Evolutionary conservation across 352 stramenopile genomes (phyloP).

Genomic region (Globisporangium iwayamae): DNA sequence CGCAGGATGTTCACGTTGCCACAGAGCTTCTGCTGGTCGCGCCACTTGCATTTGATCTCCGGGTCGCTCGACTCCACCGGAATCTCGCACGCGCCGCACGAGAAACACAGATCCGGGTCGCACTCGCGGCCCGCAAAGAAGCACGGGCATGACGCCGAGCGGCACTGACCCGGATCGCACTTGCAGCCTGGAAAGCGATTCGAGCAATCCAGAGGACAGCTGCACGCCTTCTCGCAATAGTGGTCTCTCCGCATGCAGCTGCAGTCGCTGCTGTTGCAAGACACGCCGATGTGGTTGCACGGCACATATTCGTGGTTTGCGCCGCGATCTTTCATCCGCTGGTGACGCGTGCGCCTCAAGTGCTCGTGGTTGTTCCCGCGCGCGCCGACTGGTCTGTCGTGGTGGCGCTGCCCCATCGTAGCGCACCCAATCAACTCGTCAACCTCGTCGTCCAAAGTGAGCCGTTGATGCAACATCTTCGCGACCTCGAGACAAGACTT

Average conservation of each 20-base stretch:
- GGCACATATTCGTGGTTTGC: conserved; percentile 73
- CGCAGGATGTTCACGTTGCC: conserved; percentile 70
- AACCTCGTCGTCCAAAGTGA: neutral
- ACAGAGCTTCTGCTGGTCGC: conserved; percentile 44
- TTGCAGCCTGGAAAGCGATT: conserved; percentile 77
- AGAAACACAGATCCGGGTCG: conserved; percentile 59
- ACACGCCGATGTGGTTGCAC: conserved; percentile 49
- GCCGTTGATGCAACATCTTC: conserved; percentile 12
- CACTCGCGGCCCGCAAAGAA: conserved; percentile 71
- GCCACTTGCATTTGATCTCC: conserved; percentile 23
- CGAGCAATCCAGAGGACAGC: conserved; percentile 58
- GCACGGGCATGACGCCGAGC: conserved; percentile 59
- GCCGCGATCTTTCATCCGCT: conserved; percentile 80
- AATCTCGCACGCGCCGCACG: conserved; percentile 66
- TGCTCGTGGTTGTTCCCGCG: conserved; percentile 68
- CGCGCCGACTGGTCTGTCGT: conserved; percentile 30
- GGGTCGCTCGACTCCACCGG: conserved; percentile 42
- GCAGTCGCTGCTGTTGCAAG: conserved; percentile 64
- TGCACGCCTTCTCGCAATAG: conserved; percentile 71
- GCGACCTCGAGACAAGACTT: conserved; percentile 44
- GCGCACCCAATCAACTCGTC: conserved; percentile 3
- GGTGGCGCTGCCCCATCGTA: conserved; percentile 3
- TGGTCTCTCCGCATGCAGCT: conserved; percentile 81
- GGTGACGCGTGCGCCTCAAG: conserved; percentile 56
- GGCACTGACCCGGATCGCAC: conserved; percentile 53